These are phyloP conservation scores for Apiospora saccharicola DNA, from an alignment of 2,329 filamentous ascomycete species.

Conservation along the genomic window DNA sequence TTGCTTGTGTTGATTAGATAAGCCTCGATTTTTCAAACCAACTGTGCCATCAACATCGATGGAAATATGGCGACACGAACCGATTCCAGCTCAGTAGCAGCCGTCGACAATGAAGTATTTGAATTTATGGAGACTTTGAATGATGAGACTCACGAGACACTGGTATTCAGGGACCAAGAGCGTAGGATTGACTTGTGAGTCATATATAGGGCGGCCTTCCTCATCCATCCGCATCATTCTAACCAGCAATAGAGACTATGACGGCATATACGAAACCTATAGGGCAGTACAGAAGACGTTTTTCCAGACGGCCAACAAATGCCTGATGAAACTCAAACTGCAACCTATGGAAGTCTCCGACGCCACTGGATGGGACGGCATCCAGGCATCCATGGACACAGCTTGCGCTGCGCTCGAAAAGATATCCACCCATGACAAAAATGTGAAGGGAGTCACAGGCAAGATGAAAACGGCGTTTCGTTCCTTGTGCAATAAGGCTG, in stretches of 20 bases:
- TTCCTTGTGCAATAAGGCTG: slow-evolving; percentile 27
- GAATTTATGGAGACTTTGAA: not conserved
- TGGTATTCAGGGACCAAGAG: not conserved
- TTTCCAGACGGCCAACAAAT: not conserved
- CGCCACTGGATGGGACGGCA: not conserved
- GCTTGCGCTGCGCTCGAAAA: slow-evolving; percentile 15
- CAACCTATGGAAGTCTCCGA: not conserved
- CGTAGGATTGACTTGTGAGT: not conserved
- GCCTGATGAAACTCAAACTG: not conserved
- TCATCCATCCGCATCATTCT: not conserved
- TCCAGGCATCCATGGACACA: not conserved
- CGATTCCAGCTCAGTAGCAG: not conserved
- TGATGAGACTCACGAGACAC: not conserved
- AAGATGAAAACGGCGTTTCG: slow-evolving; percentile 25
- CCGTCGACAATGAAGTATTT: not conserved
- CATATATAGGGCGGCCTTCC: accelerated
- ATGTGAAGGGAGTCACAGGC: not conserved
- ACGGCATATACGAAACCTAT: not conserved
- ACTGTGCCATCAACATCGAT: not conserved
- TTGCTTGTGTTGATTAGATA: too few relatives aligned
- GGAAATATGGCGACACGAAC: not conserved
- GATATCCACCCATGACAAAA: not conserved
- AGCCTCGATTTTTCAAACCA: too few relatives aligned
- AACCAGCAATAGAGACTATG: not conserved
- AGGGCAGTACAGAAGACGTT: not conserved